phyloP scores from a whole-genome alignment of 2,329 filamentous ascomycete genomes.

The Thielaviopsis euricoi region DNA sequence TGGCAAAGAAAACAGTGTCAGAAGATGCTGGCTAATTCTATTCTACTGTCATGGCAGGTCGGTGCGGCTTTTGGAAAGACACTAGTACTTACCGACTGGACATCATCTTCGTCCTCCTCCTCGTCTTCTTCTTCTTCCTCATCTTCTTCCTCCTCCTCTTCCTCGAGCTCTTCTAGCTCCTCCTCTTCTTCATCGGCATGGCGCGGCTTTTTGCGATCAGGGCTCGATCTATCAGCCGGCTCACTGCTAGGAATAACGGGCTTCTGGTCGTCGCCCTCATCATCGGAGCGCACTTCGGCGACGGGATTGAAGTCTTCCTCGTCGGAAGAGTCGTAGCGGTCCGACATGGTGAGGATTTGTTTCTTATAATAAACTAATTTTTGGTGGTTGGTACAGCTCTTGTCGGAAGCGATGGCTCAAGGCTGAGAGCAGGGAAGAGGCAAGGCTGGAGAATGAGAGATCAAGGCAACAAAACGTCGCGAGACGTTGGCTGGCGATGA shows the following conservation, averaged over 20 bases:
- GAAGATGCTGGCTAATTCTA: no score
- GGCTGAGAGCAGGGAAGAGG: not conserved
- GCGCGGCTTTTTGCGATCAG: conserved; percentile 4
- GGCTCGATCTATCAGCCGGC: conserved; percentile 4
- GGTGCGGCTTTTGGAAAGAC: no score
- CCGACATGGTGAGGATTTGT: conserved; percentile 4
- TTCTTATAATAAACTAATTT: not conserved
- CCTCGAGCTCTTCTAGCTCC: conserved; percentile 8
- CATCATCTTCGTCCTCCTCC: conserved; percentile 26
- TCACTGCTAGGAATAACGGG: conserved; percentile 17
- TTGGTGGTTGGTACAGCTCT: no score
- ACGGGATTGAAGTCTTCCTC: conserved; percentile 85
- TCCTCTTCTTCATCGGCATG: conserved; percentile 8
- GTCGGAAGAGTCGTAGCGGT: conserved; percentile 39
- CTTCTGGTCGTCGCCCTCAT: conserved; percentile 29
- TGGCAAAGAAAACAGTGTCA: not conserved
- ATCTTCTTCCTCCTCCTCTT: conserved; percentile 23
- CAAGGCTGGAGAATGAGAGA: not conserved
- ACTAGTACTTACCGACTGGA: conserved; percentile 48
- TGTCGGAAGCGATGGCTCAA: not conserved
- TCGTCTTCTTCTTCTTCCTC: conserved; percentile 22
- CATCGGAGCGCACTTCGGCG: conserved; percentile 57
- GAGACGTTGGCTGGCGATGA: no score
- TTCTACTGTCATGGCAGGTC: no score
- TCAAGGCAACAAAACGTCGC: not conserved